These are phyloP conservation scores for Microdochium trichocladiopsis DNA, from an alignment of 2,329 filamentous ascomycete species.

Conservation along the genomic window DNA sequence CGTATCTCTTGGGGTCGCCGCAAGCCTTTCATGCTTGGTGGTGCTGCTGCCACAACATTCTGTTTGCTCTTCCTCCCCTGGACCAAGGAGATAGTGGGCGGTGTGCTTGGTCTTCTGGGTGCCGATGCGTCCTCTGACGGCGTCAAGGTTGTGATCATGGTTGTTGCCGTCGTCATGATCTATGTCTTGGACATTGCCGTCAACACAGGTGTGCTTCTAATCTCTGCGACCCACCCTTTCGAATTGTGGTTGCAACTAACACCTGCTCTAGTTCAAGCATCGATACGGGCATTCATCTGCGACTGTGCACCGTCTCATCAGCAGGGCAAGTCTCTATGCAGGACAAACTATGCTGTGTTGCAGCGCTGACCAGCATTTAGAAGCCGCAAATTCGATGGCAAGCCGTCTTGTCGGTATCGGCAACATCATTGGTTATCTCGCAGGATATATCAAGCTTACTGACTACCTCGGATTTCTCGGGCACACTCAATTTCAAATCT, in stretches of 20 bases:
- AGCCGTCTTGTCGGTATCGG: conserved; percentile 79
- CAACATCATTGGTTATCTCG: conserved; percentile 85
- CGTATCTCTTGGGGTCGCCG: conserved; percentile 68
- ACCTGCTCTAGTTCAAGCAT: conserved; percentile 66
- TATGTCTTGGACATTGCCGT: conserved; percentile 92
- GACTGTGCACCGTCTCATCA: conserved; percentile 90
- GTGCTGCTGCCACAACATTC: conserved; percentile 58
- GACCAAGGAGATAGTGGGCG: conserved; percentile 65
- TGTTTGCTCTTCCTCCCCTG: conserved; percentile 66
- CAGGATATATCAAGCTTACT: conserved; percentile 77
- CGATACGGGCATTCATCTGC: conserved; percentile 85
- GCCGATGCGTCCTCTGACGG: conserved; percentile 56
- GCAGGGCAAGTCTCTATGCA: conserved; percentile 42
- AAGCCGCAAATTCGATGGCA: conserved; percentile 90
- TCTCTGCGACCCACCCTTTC: background rate
- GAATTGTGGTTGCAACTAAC: background rate
- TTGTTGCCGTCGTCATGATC: conserved; percentile 77
- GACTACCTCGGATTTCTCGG: conserved; percentile 72
- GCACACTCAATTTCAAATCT: conserved; percentile 84
- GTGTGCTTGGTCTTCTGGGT: conserved; percentile 63
- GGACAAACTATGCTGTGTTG: background rate
- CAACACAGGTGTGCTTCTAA: conserved; percentile 63
- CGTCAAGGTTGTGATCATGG: conserved; percentile 61
- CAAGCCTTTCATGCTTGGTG: conserved; percentile 74
- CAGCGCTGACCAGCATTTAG: conserved; percentile 25